Base-by-base conservation (phyloP, 345 rosid species). In the Brassica napus region DNA sequence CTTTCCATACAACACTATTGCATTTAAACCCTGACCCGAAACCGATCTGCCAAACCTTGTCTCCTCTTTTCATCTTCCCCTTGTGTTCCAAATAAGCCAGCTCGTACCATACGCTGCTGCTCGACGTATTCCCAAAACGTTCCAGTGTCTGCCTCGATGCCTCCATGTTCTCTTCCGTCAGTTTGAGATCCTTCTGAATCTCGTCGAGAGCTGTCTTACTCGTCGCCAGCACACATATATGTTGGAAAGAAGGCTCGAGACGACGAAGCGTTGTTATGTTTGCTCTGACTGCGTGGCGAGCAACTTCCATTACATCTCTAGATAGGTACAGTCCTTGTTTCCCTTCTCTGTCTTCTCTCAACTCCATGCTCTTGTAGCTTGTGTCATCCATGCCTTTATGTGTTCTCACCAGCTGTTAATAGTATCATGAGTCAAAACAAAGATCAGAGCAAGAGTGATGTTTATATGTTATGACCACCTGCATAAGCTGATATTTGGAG, bases 21-120 rank as follows among this genome's bases (percentile, higher is more conserved):
- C 97, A 88, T 83, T 89, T 89, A 72, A 88, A 86, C 35, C 95
- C 94, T 3, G 92, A 90, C 15, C 93, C 97, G 0, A 86, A 86
- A 35, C 87, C 89, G 24, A 89, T 78, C 62, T 92, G 92, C 91
- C 89, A 87, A 72, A 87, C 76, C 69, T 84, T 82, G 52, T 92
- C 85, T 1, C 89, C 90, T 71, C 69, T 77, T 79, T 82, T 89
- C 2, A 92, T 74, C 81, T 77, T 85, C n/a, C 4, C 42, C 28
- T 77, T 81, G 23, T 86, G 86, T 76, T 92, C 93, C 84, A 89
- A 71, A 81, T 86, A 89, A 63, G 92, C 92, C 67, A 91, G 82
- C 61, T 89, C 90, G 37, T 91, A 89, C 97, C 94, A 91, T 32
- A 86, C 73, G 10, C 92, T 88, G 39, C 94, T 89, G 69, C 94